Evolutionary conservation across 371 early-diverging fungal genomes (phyloP), one percentile per base, ranked within the genome.

Genomic region (Encephalitozoon cuniculi): DNA sequence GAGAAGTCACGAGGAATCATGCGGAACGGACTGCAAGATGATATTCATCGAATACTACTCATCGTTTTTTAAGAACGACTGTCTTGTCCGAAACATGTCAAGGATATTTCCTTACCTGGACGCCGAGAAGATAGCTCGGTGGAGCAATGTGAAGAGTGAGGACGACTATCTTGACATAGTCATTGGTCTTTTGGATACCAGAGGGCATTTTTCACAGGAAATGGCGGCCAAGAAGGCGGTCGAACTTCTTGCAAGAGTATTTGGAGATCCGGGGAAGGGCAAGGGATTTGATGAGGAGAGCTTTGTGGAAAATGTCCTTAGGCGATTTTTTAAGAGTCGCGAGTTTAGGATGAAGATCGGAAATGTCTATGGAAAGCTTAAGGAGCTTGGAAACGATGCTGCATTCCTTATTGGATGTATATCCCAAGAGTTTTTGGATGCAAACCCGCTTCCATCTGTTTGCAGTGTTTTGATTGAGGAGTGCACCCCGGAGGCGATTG

Each of bases 21-120:
- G 51, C n/a, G 51, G 67, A 43, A 40, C 15, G 28, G 49, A 34
- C 26, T 65, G 75, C 26, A 44, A 49, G 65, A 43, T 25, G 34
- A 40, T 26, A 2, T 77, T 77, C n/a, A 41, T 74, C 25, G 73
- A 72, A 11, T 66, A 51, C 12, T 66, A 46, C 25, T 66, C 44
- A 28, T 44, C 44, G 1, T 51, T 46, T 23, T 51, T 66, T 43
- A 44, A 66, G 34, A 30, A 34, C 15, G 41, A 66, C 7, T 30
- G 32, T 34, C 18, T 51, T 44, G 43, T 44, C 11, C 34, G 41
- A 21, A 28, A 40, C 51, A 46, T 51, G 49, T 44, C 44, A 8
- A 66, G 44, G 67, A 66, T 66, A 44, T 66, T 66, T 32, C 67
- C 41, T 3, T 66, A 66, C 21, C 6, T 66, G 44, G 51, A 51